Evolutionary conservation across 2,329 filamentous ascomycete genomes (phyloP).

Genomic region (Leptographium wingfieldii): DNA sequence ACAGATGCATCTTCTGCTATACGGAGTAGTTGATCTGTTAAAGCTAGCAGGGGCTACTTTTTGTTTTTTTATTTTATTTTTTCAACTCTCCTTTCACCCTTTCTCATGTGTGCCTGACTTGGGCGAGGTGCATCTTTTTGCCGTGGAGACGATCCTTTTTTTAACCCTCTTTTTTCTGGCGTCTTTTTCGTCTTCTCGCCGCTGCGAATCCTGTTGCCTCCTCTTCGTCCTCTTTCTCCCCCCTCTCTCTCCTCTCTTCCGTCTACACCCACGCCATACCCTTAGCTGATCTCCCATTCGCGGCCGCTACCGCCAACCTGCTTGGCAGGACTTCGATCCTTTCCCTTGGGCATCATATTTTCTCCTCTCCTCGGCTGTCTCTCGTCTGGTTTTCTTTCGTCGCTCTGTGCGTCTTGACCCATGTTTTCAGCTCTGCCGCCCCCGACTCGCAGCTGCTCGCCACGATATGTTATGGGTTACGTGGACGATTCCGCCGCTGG

Average conservation of each 20-base stretch:
- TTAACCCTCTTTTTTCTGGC: neutral
- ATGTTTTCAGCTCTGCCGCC: constrained; percentile 14
- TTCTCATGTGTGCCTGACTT: neutral
- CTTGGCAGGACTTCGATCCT: neutral
- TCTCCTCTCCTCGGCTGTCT: neutral
- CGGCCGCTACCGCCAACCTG: neutral
- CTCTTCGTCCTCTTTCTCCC: neutral
- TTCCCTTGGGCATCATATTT: neutral
- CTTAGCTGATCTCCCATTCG: neutral
- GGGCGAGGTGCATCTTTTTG: neutral
- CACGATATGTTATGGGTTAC: constrained; percentile 38
- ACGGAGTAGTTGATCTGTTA: neutral
- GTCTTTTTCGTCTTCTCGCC: neutral
- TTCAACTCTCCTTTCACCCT: neutral
- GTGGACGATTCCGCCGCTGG: constrained; percentile 28
- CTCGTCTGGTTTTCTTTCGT: neutral
- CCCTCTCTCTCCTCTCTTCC: neutral
- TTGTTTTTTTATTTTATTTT: neutral
- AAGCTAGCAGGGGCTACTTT: neutral
- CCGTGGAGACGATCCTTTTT: neutral
- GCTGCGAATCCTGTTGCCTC: neutral
- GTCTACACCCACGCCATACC: neutral
- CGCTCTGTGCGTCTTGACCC: neutral
- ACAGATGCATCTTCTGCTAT: neutral
- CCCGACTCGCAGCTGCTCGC: constrained; percentile 11